Percentiles rank a stretch among this genome's conserved stretches.
Conservation (phyloP, 75 land plant genomes). For the Selaginella moellendorffii region DNA sequence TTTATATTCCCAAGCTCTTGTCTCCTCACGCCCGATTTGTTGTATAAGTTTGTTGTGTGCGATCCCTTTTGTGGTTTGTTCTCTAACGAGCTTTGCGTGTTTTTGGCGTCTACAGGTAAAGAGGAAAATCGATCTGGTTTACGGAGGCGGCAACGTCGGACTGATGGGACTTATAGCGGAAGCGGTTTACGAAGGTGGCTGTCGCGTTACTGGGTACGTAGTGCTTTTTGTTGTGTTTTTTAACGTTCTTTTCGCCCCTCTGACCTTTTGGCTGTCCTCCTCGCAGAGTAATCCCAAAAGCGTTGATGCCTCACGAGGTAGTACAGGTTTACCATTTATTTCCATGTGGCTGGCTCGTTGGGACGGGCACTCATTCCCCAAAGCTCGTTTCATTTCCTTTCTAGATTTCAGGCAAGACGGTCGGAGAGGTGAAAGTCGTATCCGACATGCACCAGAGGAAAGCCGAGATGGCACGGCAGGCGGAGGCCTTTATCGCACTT, state of each 20-base stretch:
- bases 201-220: slow-evolving; percentile 31
- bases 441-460: slow-evolving; percentile 65
- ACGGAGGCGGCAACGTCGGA: slow-evolving; percentile 38
- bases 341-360: background rate
- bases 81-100: too few relatives aligned
- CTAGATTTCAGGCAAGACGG: slow-evolving; percentile 49
- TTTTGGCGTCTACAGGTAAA: slow-evolving; percentile 23
- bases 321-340: background rate
- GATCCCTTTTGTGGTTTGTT: too few relatives aligned
- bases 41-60: too few relatives aligned
- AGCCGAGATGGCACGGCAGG: slow-evolving; percentile 46
- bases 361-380: background rate
- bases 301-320: slow-evolving; percentile 9
- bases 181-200: slow-evolving; percentile 31
- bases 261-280: too few relatives aligned
- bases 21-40: too few relatives aligned
- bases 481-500: slow-evolving; percentile 73
- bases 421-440: slow-evolving; percentile 51
- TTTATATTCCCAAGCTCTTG: too few relatives aligned
- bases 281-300: slow-evolving; percentile 4
- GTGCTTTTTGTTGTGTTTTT: background rate
- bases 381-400: too few relatives aligned
- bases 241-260: too few relatives aligned
- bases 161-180: slow-evolving; percentile 37
- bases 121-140: slow-evolving; percentile 34